phyloP scores from a whole-genome alignment of 257 asterid genomes.

The Ilex asprella region DNA sequence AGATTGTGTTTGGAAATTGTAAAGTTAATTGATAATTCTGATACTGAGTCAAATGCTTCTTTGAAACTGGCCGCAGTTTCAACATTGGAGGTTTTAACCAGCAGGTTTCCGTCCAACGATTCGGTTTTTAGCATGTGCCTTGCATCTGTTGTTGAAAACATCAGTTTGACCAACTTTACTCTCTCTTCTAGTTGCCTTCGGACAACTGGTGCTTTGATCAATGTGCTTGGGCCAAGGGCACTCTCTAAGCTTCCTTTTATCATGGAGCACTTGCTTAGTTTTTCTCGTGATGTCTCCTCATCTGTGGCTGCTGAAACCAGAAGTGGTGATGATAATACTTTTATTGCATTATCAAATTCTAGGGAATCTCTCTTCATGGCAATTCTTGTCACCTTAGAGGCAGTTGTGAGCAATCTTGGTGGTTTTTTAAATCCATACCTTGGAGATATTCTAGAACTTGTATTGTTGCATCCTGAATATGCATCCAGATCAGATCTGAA shows the following conservation, averaged over 20 bases:
- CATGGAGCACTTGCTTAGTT: conserved; percentile 50
- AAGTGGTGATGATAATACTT: conserved; percentile 14
- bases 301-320: conserved; percentile 22
- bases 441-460: conserved; percentile 51
- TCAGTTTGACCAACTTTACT: conserved; percentile 45
- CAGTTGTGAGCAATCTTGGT: conserved; percentile 72
- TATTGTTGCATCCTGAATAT: conserved; percentile 63
- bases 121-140: conserved; percentile 61
- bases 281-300: conserved; percentile 28
- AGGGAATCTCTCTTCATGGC: conserved; percentile 47
- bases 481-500: conserved; percentile 41
- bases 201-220: conserved; percentile 67
- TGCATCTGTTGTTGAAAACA: conserved; percentile 53
- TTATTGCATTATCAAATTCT: conserved; percentile 25
- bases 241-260: conserved; percentile 72
- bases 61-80: conserved; percentile 68
- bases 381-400: conserved; percentile 64
- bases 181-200: conserved; percentile 69
- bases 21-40: conserved; percentile 45
- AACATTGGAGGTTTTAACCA: conserved; percentile 62
- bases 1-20: conserved; percentile 51
- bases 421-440: conserved; percentile 76
- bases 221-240: conserved; percentile 78
- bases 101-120: conserved; percentile 52
- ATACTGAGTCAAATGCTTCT: conserved; percentile 35